A percentile compares a stretch with the other conserved stretches of the same genome.
Evolutionary conservation across 225 moss, liverwort and hornwort species (phyloP).

Genomic region (Polytrichum formosum): DNA sequence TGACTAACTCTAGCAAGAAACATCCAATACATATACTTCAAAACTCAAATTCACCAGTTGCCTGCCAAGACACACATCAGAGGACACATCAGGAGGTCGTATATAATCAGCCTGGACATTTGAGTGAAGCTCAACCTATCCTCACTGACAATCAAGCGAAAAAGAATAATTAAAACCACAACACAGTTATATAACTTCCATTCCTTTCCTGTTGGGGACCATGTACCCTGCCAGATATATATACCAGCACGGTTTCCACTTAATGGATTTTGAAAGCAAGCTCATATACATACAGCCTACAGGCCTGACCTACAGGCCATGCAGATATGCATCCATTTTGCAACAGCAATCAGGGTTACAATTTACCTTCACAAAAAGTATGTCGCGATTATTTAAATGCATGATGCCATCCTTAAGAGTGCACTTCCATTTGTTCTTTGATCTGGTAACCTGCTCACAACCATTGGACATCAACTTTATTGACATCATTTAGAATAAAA

Average conservation of each 20-base stretch:
- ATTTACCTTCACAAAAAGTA: slow-evolving; percentile 84
- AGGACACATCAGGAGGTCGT: background rate
- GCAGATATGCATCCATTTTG: too few relatives aligned
- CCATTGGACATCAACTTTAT: background rate
- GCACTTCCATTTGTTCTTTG: slow-evolving; percentile 98
- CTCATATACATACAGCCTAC: background rate
- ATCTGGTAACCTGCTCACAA: slow-evolving; percentile 76
- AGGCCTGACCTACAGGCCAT: background rate
- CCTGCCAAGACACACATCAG: slow-evolving; percentile 36
- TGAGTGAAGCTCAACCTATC: too few relatives aligned
- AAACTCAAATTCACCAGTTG: slow-evolving; percentile 91
- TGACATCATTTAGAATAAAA: too few relatives aligned
- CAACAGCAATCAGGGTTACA: background rate
- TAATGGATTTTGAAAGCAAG: background rate
- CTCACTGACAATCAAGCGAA: background rate
- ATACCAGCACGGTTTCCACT: too few relatives aligned
- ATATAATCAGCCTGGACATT: background rate
- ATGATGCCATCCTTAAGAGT: slow-evolving; percentile 96
- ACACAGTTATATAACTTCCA: background rate
- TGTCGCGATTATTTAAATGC: slow-evolving; percentile 89
- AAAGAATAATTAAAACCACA: background rate
- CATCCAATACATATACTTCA: slow-evolving; percentile 28
- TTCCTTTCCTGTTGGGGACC: background rate
- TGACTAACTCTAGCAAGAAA: slow-evolving; percentile 2
- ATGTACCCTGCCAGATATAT: background rate